phyloP scores from a whole-genome alignment of 1,284 basidiomycete genomes.

The Ceratobasidium sp. region DNA sequence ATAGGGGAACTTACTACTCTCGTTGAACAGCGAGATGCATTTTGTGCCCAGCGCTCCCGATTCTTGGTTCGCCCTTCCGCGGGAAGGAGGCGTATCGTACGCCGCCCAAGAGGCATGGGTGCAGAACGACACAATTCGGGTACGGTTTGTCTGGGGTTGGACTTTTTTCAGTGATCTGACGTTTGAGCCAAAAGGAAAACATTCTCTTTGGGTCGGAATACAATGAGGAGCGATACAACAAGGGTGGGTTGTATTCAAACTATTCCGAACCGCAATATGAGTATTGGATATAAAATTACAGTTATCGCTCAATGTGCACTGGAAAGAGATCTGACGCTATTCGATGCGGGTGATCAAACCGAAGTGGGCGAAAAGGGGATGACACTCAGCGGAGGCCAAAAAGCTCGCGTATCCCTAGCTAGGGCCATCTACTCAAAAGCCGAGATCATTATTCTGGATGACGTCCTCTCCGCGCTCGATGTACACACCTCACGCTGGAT shows the following conservation, averaged over 20 bases:
- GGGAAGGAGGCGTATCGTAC: conserved; percentile 70
- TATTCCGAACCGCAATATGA: background rate
- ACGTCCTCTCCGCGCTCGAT: conserved; percentile 47
- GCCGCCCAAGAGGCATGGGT: conserved; percentile 82
- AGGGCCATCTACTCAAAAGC: conserved; percentile 51
- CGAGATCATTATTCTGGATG: conserved; percentile 51
- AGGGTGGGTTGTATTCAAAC: conserved; percentile 42
- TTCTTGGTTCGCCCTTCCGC: conserved; percentile 72
- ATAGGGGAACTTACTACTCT: conserved; percentile 41
- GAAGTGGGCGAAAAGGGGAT: conserved; percentile 44
- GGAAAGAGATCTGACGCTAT: conserved; percentile 51
- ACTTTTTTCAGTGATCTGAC: background rate
- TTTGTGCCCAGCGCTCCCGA: conserved; percentile 59
- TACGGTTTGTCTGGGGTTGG: too few relatives aligned
- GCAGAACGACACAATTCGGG: conserved; percentile 61
- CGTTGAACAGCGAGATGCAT: conserved; percentile 63
- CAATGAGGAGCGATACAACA: conserved; percentile 59
- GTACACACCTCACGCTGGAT: conserved; percentile 53
- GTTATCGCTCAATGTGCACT: conserved; percentile 50
- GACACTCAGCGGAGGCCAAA: conserved; percentile 42
- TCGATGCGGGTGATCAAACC: conserved; percentile 53
- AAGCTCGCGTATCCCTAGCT: conserved; percentile 51
- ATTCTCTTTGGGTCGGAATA: conserved; percentile 61
- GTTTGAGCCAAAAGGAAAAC: conserved; percentile 52
- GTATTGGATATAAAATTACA: background rate